These are phyloP conservation scores for Musa itinerans DNA, from an alignment of 176 grass and related monocot genomes.

Conservation along the genomic window DNA sequence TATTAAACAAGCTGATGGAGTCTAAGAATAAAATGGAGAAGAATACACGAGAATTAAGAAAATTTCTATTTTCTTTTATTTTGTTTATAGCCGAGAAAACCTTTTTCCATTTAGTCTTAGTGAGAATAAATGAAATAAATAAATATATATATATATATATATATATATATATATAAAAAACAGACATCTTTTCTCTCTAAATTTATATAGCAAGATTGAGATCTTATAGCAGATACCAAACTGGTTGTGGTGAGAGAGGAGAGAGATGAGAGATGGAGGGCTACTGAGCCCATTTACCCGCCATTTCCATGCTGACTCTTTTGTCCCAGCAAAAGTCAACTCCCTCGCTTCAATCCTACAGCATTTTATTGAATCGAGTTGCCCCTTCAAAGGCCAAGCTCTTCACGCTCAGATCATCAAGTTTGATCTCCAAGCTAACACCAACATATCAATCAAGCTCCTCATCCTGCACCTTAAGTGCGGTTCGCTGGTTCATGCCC, in stretches of 20 bases:
- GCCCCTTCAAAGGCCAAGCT: conserved; percentile 30
- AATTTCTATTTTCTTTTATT: too few species aligned
- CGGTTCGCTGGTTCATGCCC: conserved; percentile 53
- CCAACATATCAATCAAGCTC: conserved; percentile 52
- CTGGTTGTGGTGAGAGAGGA: not conserved
- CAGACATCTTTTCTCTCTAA: too few species aligned
- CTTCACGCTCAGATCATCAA: conserved; percentile 59
- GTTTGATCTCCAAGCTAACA: conserved; percentile 24
- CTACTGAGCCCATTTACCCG: not conserved
- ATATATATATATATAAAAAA: too few species aligned
- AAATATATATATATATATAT: too few species aligned
- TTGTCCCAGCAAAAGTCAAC: not conserved
- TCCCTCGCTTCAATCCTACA: conserved; percentile 40
- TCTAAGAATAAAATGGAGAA: not conserved
- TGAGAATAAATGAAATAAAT: too few species aligned
- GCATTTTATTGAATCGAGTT: conserved; percentile 35
- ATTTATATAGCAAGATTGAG: not conserved
- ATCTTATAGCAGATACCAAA: not conserved
- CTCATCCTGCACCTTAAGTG: conserved; percentile 56
- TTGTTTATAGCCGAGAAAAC: too few species aligned
- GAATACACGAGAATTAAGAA: not conserved
- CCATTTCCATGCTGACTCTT: not conserved
- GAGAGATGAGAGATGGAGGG: not conserved
- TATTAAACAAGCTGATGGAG: not conserved
- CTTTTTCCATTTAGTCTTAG: too few species aligned